Evolutionary conservation across 2,329 filamentous ascomycete species (phyloP), one percentile per base, ranked within the genome.

Genomic region (Myriosclerotinia scirpicola): DNA sequence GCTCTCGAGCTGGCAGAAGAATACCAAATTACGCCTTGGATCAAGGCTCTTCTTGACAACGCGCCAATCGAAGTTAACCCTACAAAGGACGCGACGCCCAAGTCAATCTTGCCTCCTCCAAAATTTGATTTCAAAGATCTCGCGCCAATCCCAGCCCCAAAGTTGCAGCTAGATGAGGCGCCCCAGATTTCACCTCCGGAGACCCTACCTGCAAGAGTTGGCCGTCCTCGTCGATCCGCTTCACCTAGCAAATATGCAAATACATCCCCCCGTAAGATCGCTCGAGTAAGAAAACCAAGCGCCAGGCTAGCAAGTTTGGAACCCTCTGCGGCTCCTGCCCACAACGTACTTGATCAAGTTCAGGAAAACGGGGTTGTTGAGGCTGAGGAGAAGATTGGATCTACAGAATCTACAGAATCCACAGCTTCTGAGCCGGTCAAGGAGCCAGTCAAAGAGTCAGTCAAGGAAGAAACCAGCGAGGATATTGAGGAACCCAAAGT

Each of bases 31-130:
- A 80, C 84, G 59, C 83, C 90, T 54, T 99, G 95, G 95, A 92
- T 99, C 72, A 87, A 87, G 66, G 95, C 95, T n/a, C 84, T 99
- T 22, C 85, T 99, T 60, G 94, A 98, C 76, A 88, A 92, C n/a
- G 82, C 89, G 70, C 89, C 93, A 38, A 96, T 98, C 68, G 76
- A 81, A 54, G 76, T 82, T 38, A 82, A 75, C 52, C 72, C 69
- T 7, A 68, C 70, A 5, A 77, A 76, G 56, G 74, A 77, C 58
- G 65, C 69, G 71, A 85, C 91, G 65, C 84, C 88, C 70, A 93
- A 92, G 80, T 86, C 84, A 69, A 97, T 97, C 71, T 80, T 85
- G 20, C 88, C 92, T 34, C 95, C 95, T 55, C 95, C 95, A 30
- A 90, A 87, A 72, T 87, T 91, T 52, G 64, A 60, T 9, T 60